These are phyloP conservation scores for Aegilops tauschii DNA, from an alignment of 176 grass and related monocot genomes.

Conservation along the genomic window DNA sequence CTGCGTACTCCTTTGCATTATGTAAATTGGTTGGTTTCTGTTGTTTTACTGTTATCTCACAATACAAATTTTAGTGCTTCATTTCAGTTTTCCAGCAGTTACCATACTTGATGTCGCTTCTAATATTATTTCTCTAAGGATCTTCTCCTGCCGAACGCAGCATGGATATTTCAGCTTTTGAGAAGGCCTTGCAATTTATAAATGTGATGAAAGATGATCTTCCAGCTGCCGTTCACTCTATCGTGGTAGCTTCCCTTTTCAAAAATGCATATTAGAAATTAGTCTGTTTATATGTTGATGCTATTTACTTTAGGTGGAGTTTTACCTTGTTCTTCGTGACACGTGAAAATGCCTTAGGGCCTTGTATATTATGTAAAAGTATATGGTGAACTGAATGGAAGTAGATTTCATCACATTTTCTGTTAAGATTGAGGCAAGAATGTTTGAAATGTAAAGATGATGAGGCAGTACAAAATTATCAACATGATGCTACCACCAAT, in stretches of 20 bases:
- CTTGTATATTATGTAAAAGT: not conserved
- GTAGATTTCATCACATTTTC: not conserved
- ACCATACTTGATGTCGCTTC: slow-evolving; percentile 68
- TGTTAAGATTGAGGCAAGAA: slow-evolving; percentile 3
- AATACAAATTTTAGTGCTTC: not conserved
- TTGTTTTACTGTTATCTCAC: slow-evolving; percentile 20
- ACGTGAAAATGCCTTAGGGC: not conserved
- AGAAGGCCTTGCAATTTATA: slow-evolving; percentile 86
- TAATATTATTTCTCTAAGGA: slow-evolving; percentile 99
- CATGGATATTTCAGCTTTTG: slow-evolving; percentile 83
- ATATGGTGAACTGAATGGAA: slow-evolving; percentile 1
- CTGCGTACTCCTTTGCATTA: not conserved
- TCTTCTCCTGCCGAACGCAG: slow-evolving; percentile 98
- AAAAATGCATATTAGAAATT: slow-evolving; percentile 20
- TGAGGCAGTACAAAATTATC: not conserved
- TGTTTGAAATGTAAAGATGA: not conserved
- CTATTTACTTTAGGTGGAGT: slow-evolving; percentile 6
- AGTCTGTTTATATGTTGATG: not conserved
- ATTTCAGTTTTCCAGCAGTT: slow-evolving; percentile 34
- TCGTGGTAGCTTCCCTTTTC: slow-evolving; percentile 66
- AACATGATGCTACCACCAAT: not conserved
- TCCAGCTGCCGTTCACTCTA: slow-evolving; percentile 88
- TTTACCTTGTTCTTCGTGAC: not conserved
- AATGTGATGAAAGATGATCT: slow-evolving; percentile 79
- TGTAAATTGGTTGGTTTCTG: not conserved